Percentiles rank a stretch among this genome's conserved stretches.
phyloP scores from a whole-genome alignment of 2,329 filamentous ascomycete species.

The Colletotrichum liriopes region DNA sequence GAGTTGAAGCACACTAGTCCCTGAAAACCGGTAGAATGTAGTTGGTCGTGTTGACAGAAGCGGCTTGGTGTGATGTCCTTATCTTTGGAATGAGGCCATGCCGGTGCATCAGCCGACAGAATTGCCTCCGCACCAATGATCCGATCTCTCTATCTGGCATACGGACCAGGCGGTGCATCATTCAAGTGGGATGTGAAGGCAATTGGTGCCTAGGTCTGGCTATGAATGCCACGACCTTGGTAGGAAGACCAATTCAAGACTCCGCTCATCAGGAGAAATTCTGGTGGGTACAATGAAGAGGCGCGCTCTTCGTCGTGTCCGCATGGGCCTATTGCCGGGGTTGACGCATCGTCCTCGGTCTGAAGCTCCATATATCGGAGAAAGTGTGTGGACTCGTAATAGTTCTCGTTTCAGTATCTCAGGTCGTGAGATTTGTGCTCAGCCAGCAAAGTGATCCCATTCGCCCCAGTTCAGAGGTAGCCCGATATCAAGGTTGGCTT shows the following conservation, averaged over 20 bases:
- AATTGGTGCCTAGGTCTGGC: not conserved
- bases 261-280: not conserved
- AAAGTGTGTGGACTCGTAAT: not conserved
- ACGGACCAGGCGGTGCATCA: not conserved
- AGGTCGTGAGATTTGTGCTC: not conserved
- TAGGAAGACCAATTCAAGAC: not conserved
- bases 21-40: not conserved
- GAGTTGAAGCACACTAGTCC: not conserved
- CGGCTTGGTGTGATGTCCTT: not conserved
- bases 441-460: constrained; percentile 55
- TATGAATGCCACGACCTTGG: not conserved
- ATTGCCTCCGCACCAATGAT: not conserved
- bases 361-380: not conserved
- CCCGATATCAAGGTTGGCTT: constrained; percentile 69
- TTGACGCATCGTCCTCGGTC: not conserved
- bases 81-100: not conserved
- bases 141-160: not conserved
- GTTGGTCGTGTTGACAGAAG: too few relatives aligned
- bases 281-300: not conserved
- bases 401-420: not conserved
- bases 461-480: constrained; percentile 68
- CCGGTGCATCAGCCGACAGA: not conserved
- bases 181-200: not conserved
- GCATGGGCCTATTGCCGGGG: not conserved
- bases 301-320: not conserved